These are phyloP conservation scores for Petrea volubilis DNA, from an alignment of 257 asterid species.

Conservation along the genomic window DNA sequence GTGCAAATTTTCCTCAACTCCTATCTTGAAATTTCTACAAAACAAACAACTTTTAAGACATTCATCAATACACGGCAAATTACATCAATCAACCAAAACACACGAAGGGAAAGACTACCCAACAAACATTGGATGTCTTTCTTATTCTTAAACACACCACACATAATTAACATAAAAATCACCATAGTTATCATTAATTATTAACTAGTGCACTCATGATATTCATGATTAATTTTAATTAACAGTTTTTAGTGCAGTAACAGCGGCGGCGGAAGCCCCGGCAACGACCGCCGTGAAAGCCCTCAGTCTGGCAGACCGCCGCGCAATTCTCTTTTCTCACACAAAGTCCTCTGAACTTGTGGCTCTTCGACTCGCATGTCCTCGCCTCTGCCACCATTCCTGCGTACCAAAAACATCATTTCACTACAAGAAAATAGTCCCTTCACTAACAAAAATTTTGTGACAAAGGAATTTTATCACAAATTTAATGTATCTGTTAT, in stretches of 20 bases:
- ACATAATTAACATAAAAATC: not conserved
- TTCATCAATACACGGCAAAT: not conserved
- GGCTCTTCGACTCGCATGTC: constrained; percentile 65
- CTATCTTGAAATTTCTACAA: no score
- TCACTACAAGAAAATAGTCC: no score
- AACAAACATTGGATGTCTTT: not conserved
- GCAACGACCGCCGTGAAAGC: constrained; percentile 71
- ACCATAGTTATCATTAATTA: constrained; percentile 4
- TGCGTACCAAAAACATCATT: not conserved
- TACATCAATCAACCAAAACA: not conserved
- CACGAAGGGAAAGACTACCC: not conserved
- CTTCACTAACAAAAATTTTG: no score
- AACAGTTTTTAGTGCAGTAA: constrained; percentile 60
- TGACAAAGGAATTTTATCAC: no score
- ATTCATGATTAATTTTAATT: not conserved
- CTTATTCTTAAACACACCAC: not conserved
- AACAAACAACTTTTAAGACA: not conserved
- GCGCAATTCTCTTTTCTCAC: constrained; percentile 49
- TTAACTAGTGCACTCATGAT: not conserved
- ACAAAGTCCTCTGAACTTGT: constrained; percentile 55
- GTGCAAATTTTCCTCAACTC: no score
- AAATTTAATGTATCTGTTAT: no score
- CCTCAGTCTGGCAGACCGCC: constrained; percentile 63
- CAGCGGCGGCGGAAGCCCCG: constrained; percentile 80
- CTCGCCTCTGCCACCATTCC: constrained; percentile 57